Percentiles rank a stretch among this genome's conserved stretches.
phyloP scores from a whole-genome alignment of 164 flowering plant species.

The Pachysandra terminalis region DNA sequence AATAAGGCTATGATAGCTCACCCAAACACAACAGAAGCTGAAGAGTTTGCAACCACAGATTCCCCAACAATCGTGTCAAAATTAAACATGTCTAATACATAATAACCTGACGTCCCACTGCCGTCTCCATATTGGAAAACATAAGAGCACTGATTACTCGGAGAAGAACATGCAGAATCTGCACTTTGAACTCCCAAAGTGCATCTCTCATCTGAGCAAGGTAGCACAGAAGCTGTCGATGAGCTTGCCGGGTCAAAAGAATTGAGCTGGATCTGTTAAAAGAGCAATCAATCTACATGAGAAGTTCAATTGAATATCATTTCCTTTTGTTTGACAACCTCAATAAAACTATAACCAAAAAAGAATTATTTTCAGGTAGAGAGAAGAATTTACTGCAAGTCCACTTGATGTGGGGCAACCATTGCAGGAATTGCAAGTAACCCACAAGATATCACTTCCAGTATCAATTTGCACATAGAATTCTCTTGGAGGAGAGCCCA shows the following conservation, averaged over 20 bases:
- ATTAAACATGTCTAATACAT: constrained; percentile 64
- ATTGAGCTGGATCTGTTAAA: constrained; percentile 58
- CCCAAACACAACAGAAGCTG: constrained; percentile 84
- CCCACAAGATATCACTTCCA: constrained; percentile 97
- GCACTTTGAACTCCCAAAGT: constrained; percentile 49
- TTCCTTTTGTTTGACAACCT: background rate
- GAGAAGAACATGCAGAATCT: constrained; percentile 53
- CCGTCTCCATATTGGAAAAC: constrained; percentile 94
- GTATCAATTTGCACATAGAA: constrained; percentile 93
- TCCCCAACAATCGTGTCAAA: constrained; percentile 50
- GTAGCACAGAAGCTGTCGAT: constrained; percentile 47
- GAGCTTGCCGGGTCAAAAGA: constrained; percentile 67
- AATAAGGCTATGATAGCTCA: constrained; percentile 21
- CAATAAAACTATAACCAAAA: background rate
- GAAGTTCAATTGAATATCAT: background rate
- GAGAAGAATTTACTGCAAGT: constrained; percentile 50
- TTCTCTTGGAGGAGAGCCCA: constrained; percentile 83
- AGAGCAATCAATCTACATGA: background rate
- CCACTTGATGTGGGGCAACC: constrained; percentile 85
- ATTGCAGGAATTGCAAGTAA: constrained; percentile 66
- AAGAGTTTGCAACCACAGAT: constrained; percentile 43
- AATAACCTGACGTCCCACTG: constrained; percentile 86
- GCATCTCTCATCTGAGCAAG: constrained; percentile 71
- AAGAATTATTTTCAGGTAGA: background rate
- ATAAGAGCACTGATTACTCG: constrained; percentile 56